A percentile compares a stretch with the other conserved stretches of the same genome.
Conservation (phyloP, 2,329 filamentous ascomycete species). For the Thielaviopsis ethacetica region DNA sequence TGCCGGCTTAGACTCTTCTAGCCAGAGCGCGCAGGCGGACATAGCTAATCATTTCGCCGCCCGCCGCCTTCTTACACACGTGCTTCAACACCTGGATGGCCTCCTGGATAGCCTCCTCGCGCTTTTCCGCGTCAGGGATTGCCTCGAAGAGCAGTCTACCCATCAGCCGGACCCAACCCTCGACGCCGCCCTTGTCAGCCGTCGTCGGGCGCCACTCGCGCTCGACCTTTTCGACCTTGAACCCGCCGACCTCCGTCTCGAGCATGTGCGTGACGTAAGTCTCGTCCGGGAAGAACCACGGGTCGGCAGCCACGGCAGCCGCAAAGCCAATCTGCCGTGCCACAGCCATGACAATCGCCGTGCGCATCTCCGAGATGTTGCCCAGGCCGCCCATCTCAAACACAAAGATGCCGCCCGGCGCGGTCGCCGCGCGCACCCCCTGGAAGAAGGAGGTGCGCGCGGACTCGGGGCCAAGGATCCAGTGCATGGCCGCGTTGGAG, state of each 20-base stretch:
- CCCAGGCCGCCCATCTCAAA: slow-evolving; percentile 61
- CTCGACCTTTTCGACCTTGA: slow-evolving; percentile 37
- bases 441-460: slow-evolving; percentile 35
- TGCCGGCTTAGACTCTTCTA: slow-evolving; percentile 19
- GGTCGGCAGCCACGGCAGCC: slow-evolving; percentile 33
- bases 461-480: slow-evolving; percentile 36
- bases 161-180: slow-evolving; percentile 51
- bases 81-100: slow-evolving; percentile 36
- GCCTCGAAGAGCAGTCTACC: slow-evolving; percentile 40
- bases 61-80: slow-evolving; percentile 28
- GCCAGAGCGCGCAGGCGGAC: slow-evolving; percentile 35
- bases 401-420: slow-evolving; percentile 38
- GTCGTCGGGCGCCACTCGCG: slow-evolving; percentile 48
- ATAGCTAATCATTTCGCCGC: slow-evolving; percentile 39
- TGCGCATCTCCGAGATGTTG: slow-evolving; percentile 47
- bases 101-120: slow-evolving; percentile 37
- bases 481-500: slow-evolving; percentile 51
- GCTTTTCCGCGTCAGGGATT: slow-evolving; percentile 27
- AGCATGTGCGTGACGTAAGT: slow-evolving; percentile 32
- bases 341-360: slow-evolving; percentile 38
- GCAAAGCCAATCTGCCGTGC: slow-evolving; percentile 32
- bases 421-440: slow-evolving; percentile 33
- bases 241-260: slow-evolving; percentile 29
- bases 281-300: slow-evolving; percentile 60
- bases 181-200: slow-evolving; percentile 40